Evolutionary conservation across 2,329 filamentous ascomycete species (phyloP), one percentile per base, ranked within the genome.

Genomic region (Colletotrichum plurivorum): DNA sequence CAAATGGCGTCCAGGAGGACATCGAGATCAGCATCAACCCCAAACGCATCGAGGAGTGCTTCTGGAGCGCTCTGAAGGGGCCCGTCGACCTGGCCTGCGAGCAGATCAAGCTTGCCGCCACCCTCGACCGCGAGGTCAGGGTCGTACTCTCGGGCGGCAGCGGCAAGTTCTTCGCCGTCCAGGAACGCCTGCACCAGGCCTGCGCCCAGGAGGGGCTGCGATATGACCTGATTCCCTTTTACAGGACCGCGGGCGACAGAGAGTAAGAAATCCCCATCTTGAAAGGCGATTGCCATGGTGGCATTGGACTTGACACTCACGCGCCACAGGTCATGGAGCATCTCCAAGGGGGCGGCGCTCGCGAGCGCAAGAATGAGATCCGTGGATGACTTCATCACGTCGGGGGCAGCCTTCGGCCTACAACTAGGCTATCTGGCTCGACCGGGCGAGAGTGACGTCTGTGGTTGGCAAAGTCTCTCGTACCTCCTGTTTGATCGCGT

Each of bases 321-420:
- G 16, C 41, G 41, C 41, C 15, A 5, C 15, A 55, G 53, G 15
- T 55, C 53, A 22, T 55, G 53, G 53, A 55, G 31, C 13, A 55
- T 55, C 18, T 18, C 53, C 53, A 55, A 55, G 16, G 53, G 53
- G 3, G 53, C 53, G 12, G 53, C 53, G 10, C 20, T 55, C 41
- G 53, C 53, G 10, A 55, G 25, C 1, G 27, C 53, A 9, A 55
- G 5, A 1, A 20, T 16, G 5, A 39, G 39, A 9, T 41, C 53
- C 15, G 53, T n/a, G 3, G 25, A 16, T 1, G 27, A 55, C 15
- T 55, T 55, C 10, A 41, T 55, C 4, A 22, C 22, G 4, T 12
- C 77, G 15, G 53, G 53, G 2, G 53, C 36, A 20, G 53, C 53
- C 12, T 55, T 55, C 31, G 53, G 53, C 27, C 12, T 55, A 13